These are phyloP conservation scores for Leccinum fallax DNA, from an alignment of 1,284 basidiomycete species.

Conservation along the genomic window DNA sequence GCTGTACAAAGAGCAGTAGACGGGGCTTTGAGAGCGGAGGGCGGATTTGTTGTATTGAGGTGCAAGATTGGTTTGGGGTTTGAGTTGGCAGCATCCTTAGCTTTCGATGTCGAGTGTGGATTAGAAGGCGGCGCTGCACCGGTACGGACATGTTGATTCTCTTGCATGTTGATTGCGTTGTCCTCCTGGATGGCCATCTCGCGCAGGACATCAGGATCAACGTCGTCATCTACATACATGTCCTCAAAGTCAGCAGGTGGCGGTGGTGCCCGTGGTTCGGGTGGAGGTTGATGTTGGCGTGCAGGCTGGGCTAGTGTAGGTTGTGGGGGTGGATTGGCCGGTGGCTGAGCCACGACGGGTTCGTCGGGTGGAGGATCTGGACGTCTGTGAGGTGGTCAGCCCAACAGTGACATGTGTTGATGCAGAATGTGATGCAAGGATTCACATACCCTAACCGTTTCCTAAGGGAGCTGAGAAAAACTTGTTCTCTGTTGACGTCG, in stretches of 20 bases:
- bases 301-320: conserved; percentile 8
- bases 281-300: conserved; percentile 12
- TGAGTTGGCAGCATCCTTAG: background rate
- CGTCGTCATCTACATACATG: conserved; percentile 31
- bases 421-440: conserved; percentile 1
- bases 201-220: conserved; percentile 33
- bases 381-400: conserved; percentile 19
- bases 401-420: background rate
- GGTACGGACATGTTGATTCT: background rate
- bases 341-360: conserved; percentile 8
- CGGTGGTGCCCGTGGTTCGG: conserved; percentile 5
- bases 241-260: conserved; percentile 22
- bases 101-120: conserved; percentile 8
- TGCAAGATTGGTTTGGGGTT: background rate
- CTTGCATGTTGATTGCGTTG: conserved; percentile 7
- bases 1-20: conserved; percentile 6
- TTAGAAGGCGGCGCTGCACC: background rate
- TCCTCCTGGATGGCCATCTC: conserved; percentile 29
- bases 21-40: conserved; percentile 15
- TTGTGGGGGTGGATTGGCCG: conserved; percentile 9
- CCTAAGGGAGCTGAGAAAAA: conserved; percentile 59
- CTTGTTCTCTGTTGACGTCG: conserved; percentile 50
- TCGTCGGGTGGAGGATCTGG: conserved; percentile 28
- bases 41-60: conserved; percentile 1
- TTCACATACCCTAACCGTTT: conserved; percentile 59